Evolutionary conservation across 495 filamentous ascomycete species (phyloP).

Genomic region (Pyrenopolyporus hunteri): DNA sequence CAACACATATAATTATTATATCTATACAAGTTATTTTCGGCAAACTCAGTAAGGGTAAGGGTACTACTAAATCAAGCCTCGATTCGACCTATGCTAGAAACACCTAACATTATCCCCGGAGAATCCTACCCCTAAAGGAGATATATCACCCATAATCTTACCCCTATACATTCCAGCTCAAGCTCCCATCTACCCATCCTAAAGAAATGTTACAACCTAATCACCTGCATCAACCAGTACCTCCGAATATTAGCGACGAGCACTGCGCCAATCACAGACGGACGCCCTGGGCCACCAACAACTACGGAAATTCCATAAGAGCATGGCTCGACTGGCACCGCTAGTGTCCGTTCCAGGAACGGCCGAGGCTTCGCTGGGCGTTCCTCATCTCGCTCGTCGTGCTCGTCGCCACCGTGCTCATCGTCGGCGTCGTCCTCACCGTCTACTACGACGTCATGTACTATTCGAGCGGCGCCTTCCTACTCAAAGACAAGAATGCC

Average conservation of each 20-base stretch:
- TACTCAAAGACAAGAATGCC: constrained; percentile 17
- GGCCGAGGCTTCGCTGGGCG: constrained; percentile 32
- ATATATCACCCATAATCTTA: neutral
- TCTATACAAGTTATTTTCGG: too few species aligned
- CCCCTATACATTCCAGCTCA: neutral
- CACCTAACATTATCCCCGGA: neutral
- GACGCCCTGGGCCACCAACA: constrained; percentile 8
- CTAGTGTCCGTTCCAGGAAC: constrained; percentile 31
- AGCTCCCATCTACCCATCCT: neutral
- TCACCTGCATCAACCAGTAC: neutral
- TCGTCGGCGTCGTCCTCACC: constrained; percentile 32
- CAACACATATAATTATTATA: neutral
- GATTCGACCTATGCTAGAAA: neutral
- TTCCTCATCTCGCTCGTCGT: constrained; percentile 32
- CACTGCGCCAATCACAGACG: constrained; percentile 26
- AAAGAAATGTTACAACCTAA: neutral
- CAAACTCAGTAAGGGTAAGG: too few species aligned
- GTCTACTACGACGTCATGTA: constrained; percentile 36
- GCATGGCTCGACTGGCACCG: constrained; percentile 29
- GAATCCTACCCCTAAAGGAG: neutral
- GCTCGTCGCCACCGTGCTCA: constrained; percentile 24
- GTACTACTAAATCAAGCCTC: neutral
- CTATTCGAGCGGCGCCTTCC: constrained; percentile 33
- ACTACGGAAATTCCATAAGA: neutral
- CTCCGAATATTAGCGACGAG: neutral